Percentiles rank a stretch among this genome's conserved stretches.
Conservation (phyloP, 805 yeast species). For the Barnettozyma siamensis region DNA sequence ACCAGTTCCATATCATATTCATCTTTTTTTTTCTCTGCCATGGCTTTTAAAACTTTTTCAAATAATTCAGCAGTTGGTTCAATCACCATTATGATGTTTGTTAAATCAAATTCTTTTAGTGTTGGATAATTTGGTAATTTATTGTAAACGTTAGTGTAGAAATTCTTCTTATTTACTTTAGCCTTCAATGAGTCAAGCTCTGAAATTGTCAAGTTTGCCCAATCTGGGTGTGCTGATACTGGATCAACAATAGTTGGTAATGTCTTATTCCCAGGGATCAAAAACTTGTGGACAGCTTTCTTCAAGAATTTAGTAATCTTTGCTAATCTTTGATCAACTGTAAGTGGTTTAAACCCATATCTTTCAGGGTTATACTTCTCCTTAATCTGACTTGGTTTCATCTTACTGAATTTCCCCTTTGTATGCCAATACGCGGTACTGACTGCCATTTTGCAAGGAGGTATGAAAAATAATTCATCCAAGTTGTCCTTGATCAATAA, state of each 20-base stretch:
- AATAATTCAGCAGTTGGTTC: slow-evolving; percentile 36
- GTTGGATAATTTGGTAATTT: slow-evolving; percentile 31
- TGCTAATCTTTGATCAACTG: slow-evolving; percentile 16
- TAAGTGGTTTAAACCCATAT: slow-evolving; percentile 22
- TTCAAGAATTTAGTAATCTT: slow-evolving; percentile 11
- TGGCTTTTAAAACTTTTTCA: slow-evolving; percentile 16
- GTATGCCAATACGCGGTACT: slow-evolving; percentile 40
- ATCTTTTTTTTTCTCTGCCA: slow-evolving; percentile 23
- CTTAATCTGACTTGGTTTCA: slow-evolving; percentile 14
- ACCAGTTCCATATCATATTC: slow-evolving; percentile 54
- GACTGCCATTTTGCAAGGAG: slow-evolving; percentile 40
- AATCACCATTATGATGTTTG: slow-evolving; percentile 55
- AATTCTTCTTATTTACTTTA: slow-evolving; percentile 10
- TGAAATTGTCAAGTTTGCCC: neutral
- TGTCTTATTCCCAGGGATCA: neutral
- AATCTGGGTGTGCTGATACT: neutral
- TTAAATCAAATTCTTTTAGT: slow-evolving; percentile 27
- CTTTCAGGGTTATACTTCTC: slow-evolving; percentile 15
- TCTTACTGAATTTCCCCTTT: slow-evolving; percentile 22
- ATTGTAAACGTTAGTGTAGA: slow-evolving; percentile 29
- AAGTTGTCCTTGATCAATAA: slow-evolving; percentile 32
- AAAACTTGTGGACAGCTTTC: neutral
- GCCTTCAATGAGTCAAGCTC: neutral
- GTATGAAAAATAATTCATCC: slow-evolving; percentile 48
- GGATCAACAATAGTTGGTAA: slow-evolving; percentile 1